phyloP scores from a whole-genome alignment of 2,329 filamentous ascomycete species.

The Aspergillus floridensis region DNA sequence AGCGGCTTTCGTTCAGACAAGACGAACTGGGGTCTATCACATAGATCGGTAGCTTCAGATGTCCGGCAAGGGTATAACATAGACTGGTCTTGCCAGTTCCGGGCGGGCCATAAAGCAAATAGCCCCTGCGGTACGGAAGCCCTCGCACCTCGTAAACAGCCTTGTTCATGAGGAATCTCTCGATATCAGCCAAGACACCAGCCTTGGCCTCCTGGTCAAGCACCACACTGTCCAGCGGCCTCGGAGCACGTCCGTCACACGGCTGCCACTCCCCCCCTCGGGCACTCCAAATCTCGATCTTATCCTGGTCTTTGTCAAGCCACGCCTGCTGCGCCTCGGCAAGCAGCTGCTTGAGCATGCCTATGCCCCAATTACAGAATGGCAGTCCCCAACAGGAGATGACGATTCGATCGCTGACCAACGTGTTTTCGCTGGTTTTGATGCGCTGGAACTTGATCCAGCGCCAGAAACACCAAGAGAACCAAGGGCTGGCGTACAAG shows the following conservation, averaged over 20 bases:
- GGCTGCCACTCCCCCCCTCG: neutral
- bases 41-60: constrained; percentile 66
- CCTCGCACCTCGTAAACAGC: constrained; percentile 68
- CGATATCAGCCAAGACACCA: constrained; percentile 67
- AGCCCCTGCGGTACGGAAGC: constrained; percentile 73
- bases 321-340: neutral
- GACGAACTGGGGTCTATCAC: constrained; percentile 61
- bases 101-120: constrained; percentile 73
- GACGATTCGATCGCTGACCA: neutral
- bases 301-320: neutral
- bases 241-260: neutral
- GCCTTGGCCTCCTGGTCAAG: constrained; percentile 66
- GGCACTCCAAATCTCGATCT: neutral
- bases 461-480: neutral
- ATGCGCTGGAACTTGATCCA: neutral
- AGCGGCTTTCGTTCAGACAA: constrained; percentile 60
- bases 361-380: neutral
- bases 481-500: neutral
- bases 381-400: neutral
- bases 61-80: constrained; percentile 63
- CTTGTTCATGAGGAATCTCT: constrained; percentile 71
- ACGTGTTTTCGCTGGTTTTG: neutral
- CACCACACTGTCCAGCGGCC: constrained; percentile 59
- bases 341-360: neutral
- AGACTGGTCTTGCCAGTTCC: constrained; percentile 73